Evolutionary conservation across 179 eudicot genomes (phyloP), one percentile per base, ranked within the genome.

Genomic region (Amaranthus tricolor): DNA sequence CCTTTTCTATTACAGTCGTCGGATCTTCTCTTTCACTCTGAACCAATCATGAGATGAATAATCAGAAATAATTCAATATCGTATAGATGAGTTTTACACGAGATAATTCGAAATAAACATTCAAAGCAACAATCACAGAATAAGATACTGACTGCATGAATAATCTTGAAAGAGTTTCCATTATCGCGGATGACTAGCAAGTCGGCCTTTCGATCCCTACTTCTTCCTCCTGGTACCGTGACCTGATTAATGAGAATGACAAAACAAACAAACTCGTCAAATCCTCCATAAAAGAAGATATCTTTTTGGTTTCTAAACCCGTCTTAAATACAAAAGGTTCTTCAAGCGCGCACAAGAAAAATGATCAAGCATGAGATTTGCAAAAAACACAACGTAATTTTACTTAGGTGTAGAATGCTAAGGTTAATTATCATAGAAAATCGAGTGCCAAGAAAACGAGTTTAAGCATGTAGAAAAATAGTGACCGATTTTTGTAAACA

Each of bases 11-110:
- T 60, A 96, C 98, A 21, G 96, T 86, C 40, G 96, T 85, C 13
- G 98, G 89, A 70, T 88, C 88, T n/a, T 86, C 98, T 88, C 89
- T 89, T 79, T 96, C 88, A 48, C 80, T 81, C 99, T 96, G 77
- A 21, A 76, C 65, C 69, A 72, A 17, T 44, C 68, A 81, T 62
- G 45, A 9, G 16, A 66, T 58, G 20, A 71, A 61, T 70, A 4
- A 58, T 51, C 59, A 75, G n/a, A 48, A 49, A 63, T 65, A 49
- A 63, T 65, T 48, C 43, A 5, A 40, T 47, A 57, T 52, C 1
- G 53, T 14, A 7, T 17, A 24, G 15, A 44, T 44, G 21, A 49
- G 58, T 44, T 15, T 51, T 0, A 24, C 7, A 54, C 44, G 13
- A 72, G 49, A 59, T 31, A 31, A 68, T 51, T 43, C 9, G 43